Base-by-base conservation (phyloP, 805 yeast genomes). In the Lachancea nothofagi region DNA sequence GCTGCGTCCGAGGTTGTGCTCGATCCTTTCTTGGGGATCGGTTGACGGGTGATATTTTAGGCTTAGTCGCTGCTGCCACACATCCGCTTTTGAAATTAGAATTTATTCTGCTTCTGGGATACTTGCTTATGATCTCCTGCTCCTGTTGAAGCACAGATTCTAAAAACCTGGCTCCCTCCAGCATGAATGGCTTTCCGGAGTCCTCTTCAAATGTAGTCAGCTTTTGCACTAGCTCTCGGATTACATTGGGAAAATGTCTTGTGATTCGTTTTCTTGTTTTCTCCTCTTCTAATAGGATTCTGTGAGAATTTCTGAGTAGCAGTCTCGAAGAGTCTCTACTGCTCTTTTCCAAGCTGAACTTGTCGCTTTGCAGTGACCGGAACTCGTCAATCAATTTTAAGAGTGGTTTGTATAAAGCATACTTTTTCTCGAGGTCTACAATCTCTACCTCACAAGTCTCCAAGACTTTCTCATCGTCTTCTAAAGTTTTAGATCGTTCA, bases 321-420 rank as follows among this genome's bases (percentile, higher is more conserved):
- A 89, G 68, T 45, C 97, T 71, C 0, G 90, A 78, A 0, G 97
- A 79, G 57, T 90, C 93, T 51, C 77, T 80, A 2, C 83, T 73
- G 3, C 93, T 77, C 45, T 77, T 82, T 26, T 72, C 80, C 27
- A 93, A 69, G 33, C 74, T 74, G 1, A 57, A 47, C 44, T 82
- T 83, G 47, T 86, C 94, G 10, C 66, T 61, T 29, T 78, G 58
- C 19, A 88, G 59, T 2, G 69, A 71, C 31, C 74, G 66, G 46
- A 84, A 71, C 32, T 72, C 74, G 4, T 72, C 68, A 22, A 83
- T 74, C n/a, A 74, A 59, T 9, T 66, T 62, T 29, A 87, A 60
- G 5, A 86, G 65, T 0, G 80, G 78, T 45, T 71, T 71, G 44
- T 78, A 70, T 3, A 68, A 57, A 17, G 69, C 69, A 31, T 70